Conservation (phyloP, 164 flowering plant genomes). For the Akebia trifoliata region DNA sequence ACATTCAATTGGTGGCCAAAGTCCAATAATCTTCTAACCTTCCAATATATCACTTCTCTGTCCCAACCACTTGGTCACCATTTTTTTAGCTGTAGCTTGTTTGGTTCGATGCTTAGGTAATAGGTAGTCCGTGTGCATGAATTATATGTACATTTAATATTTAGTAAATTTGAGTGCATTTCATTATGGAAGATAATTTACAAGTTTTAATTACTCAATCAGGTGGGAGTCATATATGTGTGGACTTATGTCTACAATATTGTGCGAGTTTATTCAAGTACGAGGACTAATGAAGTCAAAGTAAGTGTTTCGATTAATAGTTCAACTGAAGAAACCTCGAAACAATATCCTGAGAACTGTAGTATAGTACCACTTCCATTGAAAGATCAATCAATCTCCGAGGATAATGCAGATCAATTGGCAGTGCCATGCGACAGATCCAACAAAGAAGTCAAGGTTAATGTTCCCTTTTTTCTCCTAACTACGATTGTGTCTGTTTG, state of each 20-base stretch:
- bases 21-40: no score
- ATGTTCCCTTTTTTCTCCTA: no score
- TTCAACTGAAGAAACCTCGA: slow-evolving; percentile 22
- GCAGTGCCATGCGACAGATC: neutral
- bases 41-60: no score
- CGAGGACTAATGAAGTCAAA: slow-evolving; percentile 14
- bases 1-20: no score
- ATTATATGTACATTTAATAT: no score
- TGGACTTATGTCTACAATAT: slow-evolving; percentile 72
- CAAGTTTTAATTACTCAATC: slow-evolving; percentile 15
- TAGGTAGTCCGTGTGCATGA: no score
- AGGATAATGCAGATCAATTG: slow-evolving; percentile 12
- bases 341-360: slow-evolving; percentile 9
- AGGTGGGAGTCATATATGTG: slow-evolving; percentile 63
- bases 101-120: no score
- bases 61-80: no score
- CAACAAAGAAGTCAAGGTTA: neutral
- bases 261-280: slow-evolving; percentile 37
- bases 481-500: no score
- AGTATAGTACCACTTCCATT: slow-evolving; percentile 28
- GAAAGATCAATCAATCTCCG: slow-evolving; percentile 11
- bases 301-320: slow-evolving; percentile 7
- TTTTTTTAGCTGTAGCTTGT: no score
- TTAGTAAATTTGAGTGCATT: no score
- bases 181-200: no score